Evolutionary conservation across 257 asterid species (phyloP).

Genomic region (Plectranthus barbatus): DNA sequence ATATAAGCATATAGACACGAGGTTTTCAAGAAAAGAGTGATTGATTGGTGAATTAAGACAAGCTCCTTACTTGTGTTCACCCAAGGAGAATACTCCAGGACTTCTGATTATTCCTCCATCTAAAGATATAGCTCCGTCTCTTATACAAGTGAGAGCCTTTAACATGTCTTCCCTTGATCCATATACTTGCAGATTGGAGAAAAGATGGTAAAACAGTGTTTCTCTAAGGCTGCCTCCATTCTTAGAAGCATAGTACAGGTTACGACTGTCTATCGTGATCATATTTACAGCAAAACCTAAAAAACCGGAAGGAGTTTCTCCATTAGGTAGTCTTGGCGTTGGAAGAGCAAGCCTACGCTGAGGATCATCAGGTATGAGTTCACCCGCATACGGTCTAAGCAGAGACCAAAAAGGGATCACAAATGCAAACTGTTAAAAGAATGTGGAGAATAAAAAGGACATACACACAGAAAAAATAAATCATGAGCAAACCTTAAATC

Average conservation of each 20-base stretch:
- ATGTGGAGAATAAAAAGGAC: neutral
- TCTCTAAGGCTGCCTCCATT: constrained; percentile 62
- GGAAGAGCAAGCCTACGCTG: constrained; percentile 60
- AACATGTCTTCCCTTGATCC: constrained; percentile 70
- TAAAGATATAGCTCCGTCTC: constrained; percentile 70
- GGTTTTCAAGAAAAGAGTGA: neutral
- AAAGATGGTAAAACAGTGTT: constrained; percentile 73
- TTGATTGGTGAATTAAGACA: constrained; percentile 2
- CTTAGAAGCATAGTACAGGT: constrained; percentile 31
- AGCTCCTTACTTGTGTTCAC: constrained; percentile 38
- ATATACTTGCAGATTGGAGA: constrained; percentile 74
- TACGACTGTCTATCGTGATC: constrained; percentile 48
- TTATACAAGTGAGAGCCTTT: constrained; percentile 44
- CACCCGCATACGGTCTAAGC: constrained; percentile 63
- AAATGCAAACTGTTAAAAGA: neutral
- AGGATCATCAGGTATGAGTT: constrained; percentile 53
- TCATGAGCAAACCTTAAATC: constrained; percentile 38
- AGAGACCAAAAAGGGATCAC: constrained; percentile 19
- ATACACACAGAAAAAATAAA: neutral
- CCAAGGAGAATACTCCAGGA: constrained; percentile 38
- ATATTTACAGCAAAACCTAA: constrained; percentile 91
- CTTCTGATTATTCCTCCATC: constrained; percentile 78
- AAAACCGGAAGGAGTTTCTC: constrained; percentile 73
- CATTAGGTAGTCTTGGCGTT: constrained; percentile 51
- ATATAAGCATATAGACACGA: neutral